phyloP scores from a whole-genome alignment of 139 green algal species.

The Volvox reticuliferus region DNA sequence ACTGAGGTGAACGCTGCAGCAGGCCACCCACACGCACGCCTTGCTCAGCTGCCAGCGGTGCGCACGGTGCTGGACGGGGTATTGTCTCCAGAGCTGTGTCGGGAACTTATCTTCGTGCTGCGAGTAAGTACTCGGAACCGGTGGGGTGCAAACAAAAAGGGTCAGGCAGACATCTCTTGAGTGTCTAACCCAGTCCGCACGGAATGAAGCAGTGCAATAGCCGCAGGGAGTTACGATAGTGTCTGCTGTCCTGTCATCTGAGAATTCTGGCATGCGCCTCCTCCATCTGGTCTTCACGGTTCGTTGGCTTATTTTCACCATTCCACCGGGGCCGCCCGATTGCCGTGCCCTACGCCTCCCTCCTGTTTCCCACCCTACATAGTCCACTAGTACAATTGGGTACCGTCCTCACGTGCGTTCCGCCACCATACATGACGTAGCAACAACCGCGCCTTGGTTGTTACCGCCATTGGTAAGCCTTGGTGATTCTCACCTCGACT shows the following conservation, averaged over 20 bases:
- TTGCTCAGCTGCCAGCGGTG: neutral
- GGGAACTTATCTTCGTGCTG: constrained; percentile 32
- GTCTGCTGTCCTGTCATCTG: too few relatives aligned
- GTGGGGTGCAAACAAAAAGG: neutral
- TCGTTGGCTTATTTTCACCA: neutral
- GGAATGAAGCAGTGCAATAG: too few relatives aligned
- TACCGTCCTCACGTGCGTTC: constrained; percentile 51
- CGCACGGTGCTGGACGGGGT: constrained; percentile 3
- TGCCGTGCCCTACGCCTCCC: neutral
- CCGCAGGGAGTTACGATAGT: too few relatives aligned
- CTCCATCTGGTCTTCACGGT: neutral
- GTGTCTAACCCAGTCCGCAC: too few relatives aligned
- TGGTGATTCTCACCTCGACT: neutral
- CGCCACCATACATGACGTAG: constrained; percentile 45
- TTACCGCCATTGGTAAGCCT: constrained; percentile 40
- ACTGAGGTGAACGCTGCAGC: neutral
- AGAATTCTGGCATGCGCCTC: too few relatives aligned
- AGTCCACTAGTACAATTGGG: constrained; percentile 31
- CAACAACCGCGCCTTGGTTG: constrained; percentile 39
- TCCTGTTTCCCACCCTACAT: neutral
- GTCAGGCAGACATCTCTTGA: too few relatives aligned
- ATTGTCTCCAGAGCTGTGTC: neutral
- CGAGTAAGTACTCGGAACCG: neutral
- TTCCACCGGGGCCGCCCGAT: neutral
- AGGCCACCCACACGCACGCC: constrained; percentile 1